These are phyloP conservation scores for Kuraishia ogatae DNA, from an alignment of 805 yeast species.

Conservation along the genomic window DNA sequence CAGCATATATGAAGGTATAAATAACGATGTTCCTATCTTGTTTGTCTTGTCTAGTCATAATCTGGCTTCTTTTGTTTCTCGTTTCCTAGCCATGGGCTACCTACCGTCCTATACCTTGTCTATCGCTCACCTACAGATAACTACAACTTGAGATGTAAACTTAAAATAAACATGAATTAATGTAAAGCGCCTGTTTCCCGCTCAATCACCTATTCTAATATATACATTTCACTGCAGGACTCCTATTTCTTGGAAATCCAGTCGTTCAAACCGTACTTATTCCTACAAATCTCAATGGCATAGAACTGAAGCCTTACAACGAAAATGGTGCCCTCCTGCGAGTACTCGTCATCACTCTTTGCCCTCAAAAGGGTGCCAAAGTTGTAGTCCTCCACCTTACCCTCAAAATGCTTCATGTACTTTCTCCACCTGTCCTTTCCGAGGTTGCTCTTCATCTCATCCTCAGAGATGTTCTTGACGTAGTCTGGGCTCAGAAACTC, in stretches of 20 bases:
- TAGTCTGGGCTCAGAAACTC: constrained; percentile 61
- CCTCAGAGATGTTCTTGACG: constrained; percentile 58
- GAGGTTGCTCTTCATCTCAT: constrained; percentile 65
- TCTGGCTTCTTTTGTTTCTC: too few relatives aligned
- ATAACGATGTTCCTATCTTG: too few relatives aligned
- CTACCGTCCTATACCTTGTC: too few relatives aligned
- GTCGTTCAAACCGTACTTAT: constrained; percentile 83
- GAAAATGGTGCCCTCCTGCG: constrained; percentile 77
- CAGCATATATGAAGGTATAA: too few relatives aligned
- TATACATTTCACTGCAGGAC: not conserved
- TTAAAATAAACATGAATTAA: too few relatives aligned
- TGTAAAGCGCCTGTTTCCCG: too few relatives aligned
- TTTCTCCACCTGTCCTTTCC: constrained; percentile 91
- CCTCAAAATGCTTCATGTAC: constrained; percentile 76
- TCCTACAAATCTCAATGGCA: constrained; percentile 91
- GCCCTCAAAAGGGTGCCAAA: constrained; percentile 89
- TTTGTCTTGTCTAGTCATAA: too few relatives aligned
- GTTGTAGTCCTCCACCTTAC: constrained; percentile 78
- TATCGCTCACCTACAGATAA: too few relatives aligned
- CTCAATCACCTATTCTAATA: too few relatives aligned
- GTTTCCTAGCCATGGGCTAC: too few relatives aligned
- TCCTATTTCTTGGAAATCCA: constrained; percentile 49
- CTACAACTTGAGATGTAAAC: too few relatives aligned
- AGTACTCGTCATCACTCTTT: constrained; percentile 65
- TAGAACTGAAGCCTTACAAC: constrained; percentile 91